Percentiles rank a stretch among this genome's conserved stretches.
phyloP scores from a whole-genome alignment of 1,284 basidiomycete genomes.

The Psilocybe mexicana region DNA sequence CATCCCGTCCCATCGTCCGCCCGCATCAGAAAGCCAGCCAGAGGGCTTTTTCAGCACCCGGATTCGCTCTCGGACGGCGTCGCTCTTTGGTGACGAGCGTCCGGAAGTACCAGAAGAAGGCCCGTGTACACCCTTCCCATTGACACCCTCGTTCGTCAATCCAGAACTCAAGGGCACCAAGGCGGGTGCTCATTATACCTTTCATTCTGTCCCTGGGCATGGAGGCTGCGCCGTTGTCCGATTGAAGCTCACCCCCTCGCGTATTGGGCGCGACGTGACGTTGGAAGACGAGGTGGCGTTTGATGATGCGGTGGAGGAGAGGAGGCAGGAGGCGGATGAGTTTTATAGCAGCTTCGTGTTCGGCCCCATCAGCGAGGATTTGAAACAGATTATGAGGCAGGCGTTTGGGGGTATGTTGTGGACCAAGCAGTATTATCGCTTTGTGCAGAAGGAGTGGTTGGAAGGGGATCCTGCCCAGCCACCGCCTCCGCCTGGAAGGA shows the following conservation, averaged over 20 bases:
- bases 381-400: constrained; percentile 96
- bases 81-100: constrained; percentile 38
- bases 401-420: constrained; percentile 98
- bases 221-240: constrained; percentile 97
- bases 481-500: constrained; percentile 88
- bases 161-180: constrained; percentile 91
- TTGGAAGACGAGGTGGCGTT: constrained; percentile 90
- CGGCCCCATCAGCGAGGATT: constrained; percentile 86
- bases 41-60: constrained; percentile 46
- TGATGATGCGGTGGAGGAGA: constrained; percentile 87
- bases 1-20: constrained; percentile 80
- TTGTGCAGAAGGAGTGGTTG: constrained; percentile 95
- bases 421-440: constrained; percentile 98
- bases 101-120: constrained; percentile 42
- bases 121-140: constrained; percentile 57
- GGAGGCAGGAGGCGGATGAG: constrained; percentile 91
- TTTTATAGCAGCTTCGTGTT: constrained; percentile 86
- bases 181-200: constrained; percentile 88
- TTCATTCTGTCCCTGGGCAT: constrained; percentile 83
- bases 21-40: constrained; percentile 37
- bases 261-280: constrained; percentile 73
- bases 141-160: constrained; percentile 71
- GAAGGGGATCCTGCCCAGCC: constrained; percentile 95
- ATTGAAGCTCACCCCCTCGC: constrained; percentile 85
- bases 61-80: constrained; percentile 51